phyloP scores from a whole-genome alignment of 2,329 filamentous ascomycete genomes.

The Fusarium sp. region DNA sequence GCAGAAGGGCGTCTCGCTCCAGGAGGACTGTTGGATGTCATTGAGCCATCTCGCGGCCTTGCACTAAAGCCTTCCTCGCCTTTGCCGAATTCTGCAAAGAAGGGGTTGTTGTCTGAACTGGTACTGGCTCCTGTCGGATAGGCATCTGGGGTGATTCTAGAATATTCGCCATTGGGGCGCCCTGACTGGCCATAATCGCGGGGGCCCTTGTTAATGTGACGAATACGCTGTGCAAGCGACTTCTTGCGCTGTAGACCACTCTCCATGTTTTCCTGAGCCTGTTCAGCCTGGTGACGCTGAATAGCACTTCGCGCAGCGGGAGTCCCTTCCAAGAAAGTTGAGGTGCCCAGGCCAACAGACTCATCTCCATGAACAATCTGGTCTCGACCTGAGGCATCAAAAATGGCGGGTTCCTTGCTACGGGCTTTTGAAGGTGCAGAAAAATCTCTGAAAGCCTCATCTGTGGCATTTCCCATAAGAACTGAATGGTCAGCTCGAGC shows the following conservation, averaged over 20 bases:
- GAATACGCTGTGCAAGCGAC: conserved; percentile 90
- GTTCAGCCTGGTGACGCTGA: conserved; percentile 75
- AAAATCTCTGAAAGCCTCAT: conserved; percentile 90
- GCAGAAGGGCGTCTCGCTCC: conserved; percentile 48
- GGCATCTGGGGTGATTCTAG: conserved; percentile 53
- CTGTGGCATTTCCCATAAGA: conserved; percentile 82
- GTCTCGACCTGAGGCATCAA: conserved; percentile 74
- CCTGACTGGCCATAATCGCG: conserved; percentile 67
- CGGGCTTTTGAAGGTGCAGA: conserved; percentile 52
- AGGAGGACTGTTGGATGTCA: conserved; percentile 67
- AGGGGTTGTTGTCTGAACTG: conserved; percentile 70
- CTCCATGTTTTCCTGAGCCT: conserved; percentile 66
- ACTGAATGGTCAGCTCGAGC: conserved; percentile 82
- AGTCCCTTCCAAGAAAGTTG: conserved; percentile 93
- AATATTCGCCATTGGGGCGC: conserved; percentile 61
- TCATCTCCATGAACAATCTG: conserved; percentile 86
- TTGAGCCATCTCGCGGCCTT: conserved; percentile 50
- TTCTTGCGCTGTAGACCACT: conserved; percentile 86
- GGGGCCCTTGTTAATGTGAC: conserved; percentile 79
- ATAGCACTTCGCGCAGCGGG: conserved; percentile 85
- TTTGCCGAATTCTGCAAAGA: conserved; percentile 80
- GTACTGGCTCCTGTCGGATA: conserved; percentile 47
- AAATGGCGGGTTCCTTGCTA: conserved; percentile 59
- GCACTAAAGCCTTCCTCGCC: conserved; percentile 63
- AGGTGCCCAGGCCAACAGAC: conserved; percentile 85